These are phyloP conservation scores for Phytopythium ostracodes DNA, from an alignment of 352 stramenopile genomes.

Conservation along the genomic window DNA sequence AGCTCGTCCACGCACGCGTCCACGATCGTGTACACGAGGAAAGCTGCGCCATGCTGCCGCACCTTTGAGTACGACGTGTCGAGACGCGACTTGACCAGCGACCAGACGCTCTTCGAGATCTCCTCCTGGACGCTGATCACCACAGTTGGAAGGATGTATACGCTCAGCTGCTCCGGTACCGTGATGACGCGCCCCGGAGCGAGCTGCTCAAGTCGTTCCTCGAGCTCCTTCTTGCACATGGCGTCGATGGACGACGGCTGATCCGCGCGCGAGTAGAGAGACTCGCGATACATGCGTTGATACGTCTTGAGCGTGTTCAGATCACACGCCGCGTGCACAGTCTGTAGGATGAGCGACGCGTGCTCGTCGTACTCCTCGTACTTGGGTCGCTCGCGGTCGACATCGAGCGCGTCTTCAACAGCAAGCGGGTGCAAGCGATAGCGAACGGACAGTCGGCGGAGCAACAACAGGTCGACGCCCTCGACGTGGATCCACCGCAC, in stretches of 20 bases:
- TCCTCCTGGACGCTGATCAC: slow-evolving; percentile 72
- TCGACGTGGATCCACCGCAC: slow-evolving; percentile 86
- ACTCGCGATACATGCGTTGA: slow-evolving; percentile 69
- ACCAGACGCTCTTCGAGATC: slow-evolving; percentile 36
- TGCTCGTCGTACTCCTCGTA: slow-evolving; percentile 87
- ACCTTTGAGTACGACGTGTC: slow-evolving; percentile 83
- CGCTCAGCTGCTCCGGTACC: slow-evolving; percentile 67
- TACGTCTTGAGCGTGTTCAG: slow-evolving; percentile 51
- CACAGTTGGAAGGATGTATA: slow-evolving; percentile 71
- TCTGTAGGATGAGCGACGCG: slow-evolving; percentile 71
- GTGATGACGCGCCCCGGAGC: slow-evolving; percentile 62
- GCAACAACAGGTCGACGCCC: slow-evolving; percentile 50
- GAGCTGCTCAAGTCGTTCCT: slow-evolving; percentile 51
- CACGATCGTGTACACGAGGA: slow-evolving; percentile 78
- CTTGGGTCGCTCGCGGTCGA: slow-evolving; percentile 77
- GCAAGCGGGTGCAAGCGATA: slow-evolving; percentile 83
- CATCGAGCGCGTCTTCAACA: slow-evolving; percentile 78
- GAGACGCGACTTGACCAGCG: slow-evolving; percentile 52
- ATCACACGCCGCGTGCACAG: slow-evolving; percentile 46
- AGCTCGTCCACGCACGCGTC: slow-evolving; percentile 82
- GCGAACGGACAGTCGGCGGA: slow-evolving; percentile 72
- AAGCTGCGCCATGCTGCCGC: slow-evolving; percentile 64
- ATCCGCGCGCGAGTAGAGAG: slow-evolving; percentile 57
- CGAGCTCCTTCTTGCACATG: slow-evolving; percentile 63
- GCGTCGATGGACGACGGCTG: slow-evolving; percentile 45